Conservation (phyloP, 164 flowering plant species). For the Aristolochia fimbriata region DNA sequence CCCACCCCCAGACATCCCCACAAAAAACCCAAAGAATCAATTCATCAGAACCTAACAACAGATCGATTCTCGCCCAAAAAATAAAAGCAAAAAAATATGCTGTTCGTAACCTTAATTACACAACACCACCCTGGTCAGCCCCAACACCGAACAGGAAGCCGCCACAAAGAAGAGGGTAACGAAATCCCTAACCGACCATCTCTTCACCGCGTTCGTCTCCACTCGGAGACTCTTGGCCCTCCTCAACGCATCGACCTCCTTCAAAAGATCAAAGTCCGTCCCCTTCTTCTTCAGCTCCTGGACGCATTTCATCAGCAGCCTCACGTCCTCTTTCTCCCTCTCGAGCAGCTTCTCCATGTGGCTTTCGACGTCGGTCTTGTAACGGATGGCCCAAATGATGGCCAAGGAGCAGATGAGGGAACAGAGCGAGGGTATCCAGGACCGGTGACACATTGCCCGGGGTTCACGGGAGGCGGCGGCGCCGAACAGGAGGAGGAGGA, state of each 20-base stretch:
- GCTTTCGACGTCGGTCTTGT: conserved; percentile 65
- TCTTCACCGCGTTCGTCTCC: conserved; percentile 46
- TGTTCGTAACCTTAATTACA: conserved; percentile 25
- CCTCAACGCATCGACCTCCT: conserved; percentile 83
- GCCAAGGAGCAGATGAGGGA: conserved; percentile 67
- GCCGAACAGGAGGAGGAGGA: conserved; percentile 64
- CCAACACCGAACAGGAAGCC: conserved; percentile 56
- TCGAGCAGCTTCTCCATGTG: conserved; percentile 71
- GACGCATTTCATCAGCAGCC: conserved; percentile 66
- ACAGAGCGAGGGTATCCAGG: conserved; percentile 78
- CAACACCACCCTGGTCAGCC: conserved; percentile 50
- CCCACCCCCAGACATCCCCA: background rate
- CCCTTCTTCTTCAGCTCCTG: conserved; percentile 88
- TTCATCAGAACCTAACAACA: background rate
- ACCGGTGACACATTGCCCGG: conserved; percentile 33
- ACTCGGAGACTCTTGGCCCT: conserved; percentile 86
- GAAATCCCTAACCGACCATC: conserved; percentile 82
- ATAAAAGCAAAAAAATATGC: background rate
- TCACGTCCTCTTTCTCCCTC: conserved; percentile 79
- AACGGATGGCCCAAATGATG: conserved; percentile 77
- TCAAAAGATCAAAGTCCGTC: conserved; percentile 74
- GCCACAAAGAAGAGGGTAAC: conserved; percentile 60
- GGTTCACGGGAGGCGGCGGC: conserved; percentile 19
- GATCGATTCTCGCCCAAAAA: background rate
- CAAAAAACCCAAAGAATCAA: background rate